A percentile compares a stretch with the other conserved stretches of the same genome.
These are phyloP conservation scores for Mycena vulgaris DNA, from an alignment of 768 basidiomycete species.

Conservation along the genomic window DNA sequence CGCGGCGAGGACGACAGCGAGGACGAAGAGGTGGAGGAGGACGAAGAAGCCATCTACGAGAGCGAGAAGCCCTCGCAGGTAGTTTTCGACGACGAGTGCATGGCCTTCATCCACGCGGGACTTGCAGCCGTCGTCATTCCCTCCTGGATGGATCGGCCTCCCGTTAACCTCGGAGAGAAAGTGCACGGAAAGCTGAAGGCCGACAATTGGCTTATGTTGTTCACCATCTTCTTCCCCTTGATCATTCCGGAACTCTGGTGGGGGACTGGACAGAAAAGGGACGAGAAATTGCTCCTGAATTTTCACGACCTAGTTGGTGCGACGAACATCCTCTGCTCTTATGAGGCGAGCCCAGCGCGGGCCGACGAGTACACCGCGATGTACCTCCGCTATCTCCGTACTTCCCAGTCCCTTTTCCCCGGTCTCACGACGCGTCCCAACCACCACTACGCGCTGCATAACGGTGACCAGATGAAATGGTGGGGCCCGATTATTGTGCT, in stretches of 20 bases:
- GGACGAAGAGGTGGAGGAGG: background rate
- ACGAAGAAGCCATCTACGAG: background rate
- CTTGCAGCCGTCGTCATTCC: conserved; percentile 2
- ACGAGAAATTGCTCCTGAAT: conserved; percentile 16
- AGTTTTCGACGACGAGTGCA: background rate
- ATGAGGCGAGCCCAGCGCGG: background rate
- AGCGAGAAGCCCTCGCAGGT: background rate
- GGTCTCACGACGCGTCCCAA: conserved; percentile 25
- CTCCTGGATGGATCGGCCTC: conserved; percentile 19
- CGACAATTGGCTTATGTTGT: conserved; percentile 38
- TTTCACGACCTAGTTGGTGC: conserved; percentile 27
- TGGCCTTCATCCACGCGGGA: conserved; percentile 10
- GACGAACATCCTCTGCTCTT: conserved; percentile 25
- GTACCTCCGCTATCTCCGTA: background rate
- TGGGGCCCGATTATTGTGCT: conserved; percentile 38
- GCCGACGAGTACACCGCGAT: background rate
- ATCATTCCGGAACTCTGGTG: conserved; percentile 27
- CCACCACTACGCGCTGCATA: conserved; percentile 22
- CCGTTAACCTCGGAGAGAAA: conserved; percentile 38
- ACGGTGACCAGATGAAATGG: conserved; percentile 18
- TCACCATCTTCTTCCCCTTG: conserved; percentile 30
- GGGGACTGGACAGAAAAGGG: background rate
- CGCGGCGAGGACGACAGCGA: background rate
- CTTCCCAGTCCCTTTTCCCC: conserved; percentile 26
- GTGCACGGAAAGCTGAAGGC: conserved; percentile 40